Evolutionary conservation across 2,329 filamentous ascomycete genomes (phyloP).

Genomic region (Hansfordia pulvinata): DNA sequence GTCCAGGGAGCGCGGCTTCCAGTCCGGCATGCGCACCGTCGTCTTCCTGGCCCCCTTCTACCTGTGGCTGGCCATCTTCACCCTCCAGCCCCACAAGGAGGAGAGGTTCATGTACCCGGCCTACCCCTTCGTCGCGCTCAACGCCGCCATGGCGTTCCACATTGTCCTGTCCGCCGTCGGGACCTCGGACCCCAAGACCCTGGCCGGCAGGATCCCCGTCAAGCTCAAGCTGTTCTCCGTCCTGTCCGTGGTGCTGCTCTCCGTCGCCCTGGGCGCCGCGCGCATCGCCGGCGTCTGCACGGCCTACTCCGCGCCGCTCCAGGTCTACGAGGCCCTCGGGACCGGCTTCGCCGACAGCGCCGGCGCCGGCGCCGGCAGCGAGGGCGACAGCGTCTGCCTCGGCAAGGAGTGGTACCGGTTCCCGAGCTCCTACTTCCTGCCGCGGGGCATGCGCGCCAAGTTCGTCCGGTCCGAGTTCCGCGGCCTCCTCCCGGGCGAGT

Average conservation of each 20-base stretch:
- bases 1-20: conserved; percentile 45
- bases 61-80: conserved; percentile 87
- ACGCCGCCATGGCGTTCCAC: conserved; percentile 75
- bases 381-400: conserved; percentile 66
- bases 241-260: conserved; percentile 43
- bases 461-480: conserved; percentile 86
- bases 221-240: conserved; percentile 59
- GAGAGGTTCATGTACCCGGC: conserved; percentile 97
- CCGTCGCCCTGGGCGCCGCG: conserved; percentile 52
- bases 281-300: conserved; percentile 66
- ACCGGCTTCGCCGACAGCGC: conserved; percentile 30
- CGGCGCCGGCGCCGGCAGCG: conserved; percentile 36
- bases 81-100: conserved; percentile 88
- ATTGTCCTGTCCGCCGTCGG: conserved; percentile 66
- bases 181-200: conserved; percentile 48
- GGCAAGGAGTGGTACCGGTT: conserved; percentile 99
- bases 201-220: conserved; percentile 60
- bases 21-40: conserved; percentile 60
- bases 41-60: conserved; percentile 81
- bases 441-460: conserved; percentile 69
- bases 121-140: conserved; percentile 82
- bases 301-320: conserved; percentile 71
- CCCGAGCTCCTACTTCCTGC: conserved; percentile 83
- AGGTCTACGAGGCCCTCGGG: conserved; percentile 55
- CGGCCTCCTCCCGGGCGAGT: conserved; percentile 82